Conservation (phyloP, 768 basidiomycete species). For the Auricularia sp. region DNA sequence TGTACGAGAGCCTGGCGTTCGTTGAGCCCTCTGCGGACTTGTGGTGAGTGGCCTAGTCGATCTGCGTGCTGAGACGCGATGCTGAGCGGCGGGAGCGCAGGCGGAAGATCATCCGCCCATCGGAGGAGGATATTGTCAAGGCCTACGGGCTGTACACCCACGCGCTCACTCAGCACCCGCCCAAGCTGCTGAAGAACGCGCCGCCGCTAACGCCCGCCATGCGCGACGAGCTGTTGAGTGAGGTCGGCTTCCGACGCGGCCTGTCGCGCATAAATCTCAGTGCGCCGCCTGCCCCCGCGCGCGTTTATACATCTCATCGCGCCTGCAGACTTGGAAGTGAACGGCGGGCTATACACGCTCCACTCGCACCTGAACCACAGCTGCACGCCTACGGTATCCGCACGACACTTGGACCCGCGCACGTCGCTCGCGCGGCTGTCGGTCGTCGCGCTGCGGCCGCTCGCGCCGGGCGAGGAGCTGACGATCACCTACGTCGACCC, state of each 20-base stretch:
- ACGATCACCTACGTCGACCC: slow-evolving; percentile 73
- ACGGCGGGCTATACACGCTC: slow-evolving; percentile 76
- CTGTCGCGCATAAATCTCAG: slow-evolving; percentile 75
- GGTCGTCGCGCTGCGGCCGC: slow-evolving; percentile 52
- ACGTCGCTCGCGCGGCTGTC: slow-evolving; percentile 66
- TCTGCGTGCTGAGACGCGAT: neutral
- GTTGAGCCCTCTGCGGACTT: neutral
- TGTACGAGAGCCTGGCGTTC: neutral
- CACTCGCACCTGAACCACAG: slow-evolving; percentile 85
- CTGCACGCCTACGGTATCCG: slow-evolving; percentile 70
- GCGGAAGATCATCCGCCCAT: neutral
- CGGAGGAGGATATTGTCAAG: neutral
- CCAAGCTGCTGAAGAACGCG: slow-evolving; percentile 41
- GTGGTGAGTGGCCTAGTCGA: neutral
- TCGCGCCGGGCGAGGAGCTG: slow-evolving; percentile 66
- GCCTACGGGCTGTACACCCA: slow-evolving; percentile 7
- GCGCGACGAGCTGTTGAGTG: slow-evolving; percentile 54
- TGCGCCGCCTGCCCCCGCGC: slow-evolving; percentile 27
- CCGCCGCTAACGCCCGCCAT: slow-evolving; percentile 34
- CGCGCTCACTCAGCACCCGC: slow-evolving; percentile 47
- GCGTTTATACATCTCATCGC: neutral
- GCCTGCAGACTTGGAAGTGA: slow-evolving; percentile 61
- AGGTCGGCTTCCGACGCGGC: slow-evolving; percentile 62
- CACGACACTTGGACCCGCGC: slow-evolving; percentile 63
- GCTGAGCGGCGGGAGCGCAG: neutral